Percentiles rank a stretch among this genome's conserved stretches.
Conservation (phyloP, 768 basidiomycete genomes). For the Hemileccinum impolitum region DNA sequence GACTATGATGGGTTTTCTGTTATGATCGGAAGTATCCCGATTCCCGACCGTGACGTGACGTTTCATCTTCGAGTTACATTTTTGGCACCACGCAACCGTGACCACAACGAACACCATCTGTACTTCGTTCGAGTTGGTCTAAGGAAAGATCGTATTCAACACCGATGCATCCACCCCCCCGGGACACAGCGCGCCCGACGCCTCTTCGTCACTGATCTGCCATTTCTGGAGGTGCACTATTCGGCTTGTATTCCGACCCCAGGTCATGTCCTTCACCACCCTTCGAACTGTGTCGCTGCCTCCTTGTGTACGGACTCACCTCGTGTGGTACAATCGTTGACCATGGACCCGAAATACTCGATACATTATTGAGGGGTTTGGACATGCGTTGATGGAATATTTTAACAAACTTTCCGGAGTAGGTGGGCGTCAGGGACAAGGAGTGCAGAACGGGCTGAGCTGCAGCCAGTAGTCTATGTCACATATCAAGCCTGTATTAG, state of each 20-base stretch:
- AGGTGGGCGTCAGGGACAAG: slow-evolving; percentile 4
- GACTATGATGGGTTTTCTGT: no score
- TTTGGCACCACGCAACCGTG: no score
- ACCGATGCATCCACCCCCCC: background rate
- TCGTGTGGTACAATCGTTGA: slow-evolving; percentile 78
- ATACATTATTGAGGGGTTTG: slow-evolving; percentile 50
- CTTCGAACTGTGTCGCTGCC: slow-evolving; percentile 18
- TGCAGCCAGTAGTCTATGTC: slow-evolving; percentile 73
- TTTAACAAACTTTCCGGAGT: slow-evolving; percentile 54
- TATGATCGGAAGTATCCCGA: no score
- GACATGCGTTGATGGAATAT: slow-evolving; percentile 66
- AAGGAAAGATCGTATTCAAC: slow-evolving; percentile 8
- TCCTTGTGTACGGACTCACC: slow-evolving; percentile 73
- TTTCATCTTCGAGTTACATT: no score
- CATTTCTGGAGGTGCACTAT: slow-evolving; percentile 15
- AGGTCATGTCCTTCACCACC: slow-evolving; percentile 23
- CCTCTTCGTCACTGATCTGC: slow-evolving; percentile 16
- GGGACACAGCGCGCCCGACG: slow-evolving; percentile 3
- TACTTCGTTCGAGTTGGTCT: background rate
- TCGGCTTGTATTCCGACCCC: slow-evolving; percentile 26
- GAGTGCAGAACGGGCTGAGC: slow-evolving; percentile 4
- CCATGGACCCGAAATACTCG: slow-evolving; percentile 63
- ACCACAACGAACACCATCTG: slow-evolving; percentile 9
- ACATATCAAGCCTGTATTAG: slow-evolving; percentile 90
- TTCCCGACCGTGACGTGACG: no score